Conservation (phyloP, 1,284 basidiomycete species). For the Hortiboletus rubellus region DNA sequence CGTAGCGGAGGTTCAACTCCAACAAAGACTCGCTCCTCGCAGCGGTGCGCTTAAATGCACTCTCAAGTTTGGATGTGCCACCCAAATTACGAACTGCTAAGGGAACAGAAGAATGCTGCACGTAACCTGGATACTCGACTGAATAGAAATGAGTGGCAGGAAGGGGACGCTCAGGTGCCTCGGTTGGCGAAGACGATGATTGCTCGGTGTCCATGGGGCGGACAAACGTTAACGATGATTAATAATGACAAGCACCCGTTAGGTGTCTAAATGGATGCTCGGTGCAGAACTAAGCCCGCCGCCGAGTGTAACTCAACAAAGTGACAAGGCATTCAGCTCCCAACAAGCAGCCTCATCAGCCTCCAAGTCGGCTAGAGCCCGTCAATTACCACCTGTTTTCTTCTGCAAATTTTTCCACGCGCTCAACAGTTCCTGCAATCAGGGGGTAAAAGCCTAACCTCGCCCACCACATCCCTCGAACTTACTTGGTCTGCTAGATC, state of each 20-base stretch:
- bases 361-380: background rate
- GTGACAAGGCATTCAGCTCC: background rate
- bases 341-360: background rate
- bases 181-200: conserved; percentile 15
- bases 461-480: background rate
- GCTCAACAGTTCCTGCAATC: conserved; percentile 34
- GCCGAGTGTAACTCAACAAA: background rate
- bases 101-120: conserved; percentile 61
- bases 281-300: background rate
- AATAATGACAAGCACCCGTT: conserved; percentile 6
- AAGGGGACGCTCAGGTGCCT: conserved; percentile 50
- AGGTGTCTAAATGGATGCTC: background rate
- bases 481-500: conserved; percentile 48
- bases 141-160: conserved; percentile 70
- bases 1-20: conserved; percentile 73
- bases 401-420: conserved; percentile 38
- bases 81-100: conserved; percentile 67
- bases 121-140: conserved; percentile 89
- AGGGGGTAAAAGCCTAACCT: background rate
- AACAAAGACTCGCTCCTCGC: conserved; percentile 61
- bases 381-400: conserved; percentile 24
- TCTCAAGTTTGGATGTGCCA: conserved; percentile 67
- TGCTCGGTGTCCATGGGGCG: conserved; percentile 16
- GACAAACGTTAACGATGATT: background rate
- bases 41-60: conserved; percentile 66